These are phyloP conservation scores for Musa itinerans DNA, from an alignment of 176 grass and related monocot genomes.

Conservation along the genomic window DNA sequence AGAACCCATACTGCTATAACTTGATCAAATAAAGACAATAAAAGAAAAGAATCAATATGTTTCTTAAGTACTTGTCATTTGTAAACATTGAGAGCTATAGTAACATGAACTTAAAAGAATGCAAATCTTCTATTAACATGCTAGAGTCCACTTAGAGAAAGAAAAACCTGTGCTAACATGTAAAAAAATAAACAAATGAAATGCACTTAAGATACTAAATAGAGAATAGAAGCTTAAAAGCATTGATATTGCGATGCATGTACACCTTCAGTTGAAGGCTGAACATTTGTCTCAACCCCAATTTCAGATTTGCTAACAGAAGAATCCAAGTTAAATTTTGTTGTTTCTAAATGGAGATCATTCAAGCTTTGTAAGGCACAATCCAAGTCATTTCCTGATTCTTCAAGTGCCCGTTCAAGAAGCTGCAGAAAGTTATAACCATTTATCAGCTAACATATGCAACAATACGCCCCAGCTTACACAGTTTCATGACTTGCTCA, in stretches of 20 bases:
- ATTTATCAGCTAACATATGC: background rate
- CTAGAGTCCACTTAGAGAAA: no score
- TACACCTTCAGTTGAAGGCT: background rate
- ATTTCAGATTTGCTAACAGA: background rate
- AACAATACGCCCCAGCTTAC: background rate
- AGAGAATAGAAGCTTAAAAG: background rate
- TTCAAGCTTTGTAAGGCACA: background rate
- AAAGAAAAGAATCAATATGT: no score
- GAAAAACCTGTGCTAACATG: background rate
- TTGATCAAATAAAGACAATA: no score
- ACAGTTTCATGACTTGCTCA: background rate
- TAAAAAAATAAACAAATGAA: background rate
- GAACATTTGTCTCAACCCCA: background rate
- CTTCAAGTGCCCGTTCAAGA: conserved; percentile 7
- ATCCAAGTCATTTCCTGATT: background rate
- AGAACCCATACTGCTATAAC: no score
- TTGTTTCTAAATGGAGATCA: background rate
- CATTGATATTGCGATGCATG: background rate
- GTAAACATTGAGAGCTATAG: no score
- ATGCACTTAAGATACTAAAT: background rate
- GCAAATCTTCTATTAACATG: no score
- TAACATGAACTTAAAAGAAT: no score
- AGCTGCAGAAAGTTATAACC: background rate
- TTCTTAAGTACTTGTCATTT: no score
- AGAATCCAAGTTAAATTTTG: background rate